phyloP scores from a whole-genome alignment of 1,284 basidiomycete species.

The Ustilago trichophora region DNA sequence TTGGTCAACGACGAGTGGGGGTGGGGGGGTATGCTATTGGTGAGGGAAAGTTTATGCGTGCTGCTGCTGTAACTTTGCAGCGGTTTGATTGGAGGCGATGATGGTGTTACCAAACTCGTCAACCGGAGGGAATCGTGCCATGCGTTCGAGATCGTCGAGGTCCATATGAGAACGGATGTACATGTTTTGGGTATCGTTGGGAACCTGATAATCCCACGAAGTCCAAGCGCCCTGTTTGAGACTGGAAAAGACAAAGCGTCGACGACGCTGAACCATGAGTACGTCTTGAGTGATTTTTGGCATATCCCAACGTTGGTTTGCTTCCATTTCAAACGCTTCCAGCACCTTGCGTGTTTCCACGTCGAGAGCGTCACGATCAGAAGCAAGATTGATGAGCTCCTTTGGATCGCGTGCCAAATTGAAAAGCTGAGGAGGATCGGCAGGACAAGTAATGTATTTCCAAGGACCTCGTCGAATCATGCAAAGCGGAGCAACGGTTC shows the following conservation, averaged over 20 bases:
- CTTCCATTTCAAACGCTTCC: constrained; percentile 19
- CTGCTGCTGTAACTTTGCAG: constrained; percentile 5
- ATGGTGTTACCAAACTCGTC: constrained; percentile 25
- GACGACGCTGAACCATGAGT: constrained; percentile 27
- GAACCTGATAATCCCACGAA: constrained; percentile 40
- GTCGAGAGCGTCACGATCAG: constrained; percentile 19
- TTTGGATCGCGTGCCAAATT: constrained; percentile 25
- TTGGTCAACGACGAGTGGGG: too few relatives aligned
- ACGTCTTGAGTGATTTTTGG: constrained; percentile 38
- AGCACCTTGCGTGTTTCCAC: constrained; percentile 19
- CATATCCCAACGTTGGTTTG: constrained; percentile 27
- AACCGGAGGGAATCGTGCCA: constrained; percentile 37
- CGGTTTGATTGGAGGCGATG: not conserved
- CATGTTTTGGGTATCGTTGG: constrained; percentile 33
- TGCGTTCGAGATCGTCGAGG: constrained; percentile 39
- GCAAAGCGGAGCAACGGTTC: constrained; percentile 30
- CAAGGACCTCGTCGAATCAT: constrained; percentile 41
- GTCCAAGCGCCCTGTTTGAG: constrained; percentile 40
- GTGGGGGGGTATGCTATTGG: too few relatives aligned
- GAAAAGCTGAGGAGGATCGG: constrained; percentile 36
- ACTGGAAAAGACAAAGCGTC: constrained; percentile 32
- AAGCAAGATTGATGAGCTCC: constrained; percentile 35
- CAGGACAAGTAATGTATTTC: constrained; percentile 37
- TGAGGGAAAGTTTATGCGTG: too few relatives aligned
- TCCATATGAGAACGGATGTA: constrained; percentile 39